A percentile compares a stretch with the other conserved stretches of the same genome.
These are phyloP conservation scores for Avena atlantica DNA, from an alignment of 176 grass and related monocot species.

Conservation along the genomic window DNA sequence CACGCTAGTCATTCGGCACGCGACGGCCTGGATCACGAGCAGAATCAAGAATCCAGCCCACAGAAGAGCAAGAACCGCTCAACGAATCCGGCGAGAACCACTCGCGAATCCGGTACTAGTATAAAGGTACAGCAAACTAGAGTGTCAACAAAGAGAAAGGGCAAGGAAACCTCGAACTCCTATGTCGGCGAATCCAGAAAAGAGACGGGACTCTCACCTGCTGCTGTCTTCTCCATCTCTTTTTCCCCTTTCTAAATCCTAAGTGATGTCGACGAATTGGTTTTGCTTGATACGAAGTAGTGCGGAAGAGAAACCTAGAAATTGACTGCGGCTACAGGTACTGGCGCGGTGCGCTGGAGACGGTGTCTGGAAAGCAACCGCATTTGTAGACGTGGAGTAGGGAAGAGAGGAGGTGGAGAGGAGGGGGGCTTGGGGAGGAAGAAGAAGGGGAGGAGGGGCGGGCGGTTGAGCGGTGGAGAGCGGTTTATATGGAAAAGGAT, in stretches of 20 bases:
- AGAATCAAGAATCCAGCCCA: slow-evolving; percentile 3
- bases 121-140: no score
- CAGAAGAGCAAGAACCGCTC: slow-evolving; percentile 3
- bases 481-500: slow-evolving; percentile 38
- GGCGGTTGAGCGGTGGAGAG: slow-evolving; percentile 52
- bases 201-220: slow-evolving; percentile 38
- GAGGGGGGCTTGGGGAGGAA: slow-evolving; percentile 30
- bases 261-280: slow-evolving; percentile 54
- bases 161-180: no score
- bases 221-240: slow-evolving; percentile 42
- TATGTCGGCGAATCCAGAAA: slow-evolving; percentile 1
- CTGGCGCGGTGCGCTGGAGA: slow-evolving; percentile 19
- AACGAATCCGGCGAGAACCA: neutral
- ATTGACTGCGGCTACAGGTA: slow-evolving; percentile 1
- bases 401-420: slow-evolving; percentile 2
- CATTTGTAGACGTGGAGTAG: neutral
- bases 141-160: no score
- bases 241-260: slow-evolving; percentile 9
- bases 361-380: neutral
- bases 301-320: slow-evolving; percentile 2
- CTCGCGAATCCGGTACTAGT: no score
- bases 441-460: neutral
- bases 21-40: neutral
- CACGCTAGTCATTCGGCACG: neutral
- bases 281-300: slow-evolving; percentile 23